A percentile compares a stretch with the other conserved stretches of the same genome.
These are phyloP conservation scores for Parsonsia alboflavescens DNA, from an alignment of 257 asterid genomes.

Conservation along the genomic window DNA sequence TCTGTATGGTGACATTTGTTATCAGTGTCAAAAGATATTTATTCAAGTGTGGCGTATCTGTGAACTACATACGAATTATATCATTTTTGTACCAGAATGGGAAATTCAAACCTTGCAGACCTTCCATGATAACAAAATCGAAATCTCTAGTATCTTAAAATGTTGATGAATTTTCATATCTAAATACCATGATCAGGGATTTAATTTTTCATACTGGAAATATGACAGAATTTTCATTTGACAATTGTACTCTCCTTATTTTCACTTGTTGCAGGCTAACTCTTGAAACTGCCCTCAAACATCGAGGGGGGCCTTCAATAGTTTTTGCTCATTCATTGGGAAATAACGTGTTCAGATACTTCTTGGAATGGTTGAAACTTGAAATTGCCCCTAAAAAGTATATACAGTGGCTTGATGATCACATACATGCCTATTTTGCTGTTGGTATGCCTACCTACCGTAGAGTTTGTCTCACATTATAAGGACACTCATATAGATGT, in stretches of 20 bases:
- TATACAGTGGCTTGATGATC: slow-evolving; percentile 81
- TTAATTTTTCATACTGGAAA: neutral
- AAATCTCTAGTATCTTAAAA: neutral
- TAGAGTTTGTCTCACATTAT: slow-evolving; percentile 19
- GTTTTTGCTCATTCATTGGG: slow-evolving; percentile 98
- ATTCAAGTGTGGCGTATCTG: neutral
- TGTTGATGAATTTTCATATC: neutral
- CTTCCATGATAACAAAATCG: too few relatives aligned
- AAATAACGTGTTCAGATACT: slow-evolving; percentile 96
- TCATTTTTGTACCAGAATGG: neutral
- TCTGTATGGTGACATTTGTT: neutral
- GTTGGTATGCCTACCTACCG: slow-evolving; percentile 64
- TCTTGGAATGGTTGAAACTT: slow-evolving; percentile 95
- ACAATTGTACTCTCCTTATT: slow-evolving; percentile 18
- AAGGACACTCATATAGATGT: slow-evolving; percentile 11
- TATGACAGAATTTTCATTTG: slow-evolving; percentile 3
- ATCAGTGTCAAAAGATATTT: too few relatives aligned
- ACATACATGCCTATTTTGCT: slow-evolving; percentile 97
- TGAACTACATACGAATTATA: neutral
- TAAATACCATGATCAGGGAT: neutral
- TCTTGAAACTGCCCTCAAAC: slow-evolving; percentile 94
- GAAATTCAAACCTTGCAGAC: neutral
- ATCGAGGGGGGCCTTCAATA: slow-evolving; percentile 92
- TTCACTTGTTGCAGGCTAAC: slow-evolving; percentile 64
- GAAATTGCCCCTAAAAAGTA: slow-evolving; percentile 93